These are phyloP conservation scores for Wickerhamiella sorbophila DNA, from an alignment of 805 yeast species.

Conservation along the genomic window DNA sequence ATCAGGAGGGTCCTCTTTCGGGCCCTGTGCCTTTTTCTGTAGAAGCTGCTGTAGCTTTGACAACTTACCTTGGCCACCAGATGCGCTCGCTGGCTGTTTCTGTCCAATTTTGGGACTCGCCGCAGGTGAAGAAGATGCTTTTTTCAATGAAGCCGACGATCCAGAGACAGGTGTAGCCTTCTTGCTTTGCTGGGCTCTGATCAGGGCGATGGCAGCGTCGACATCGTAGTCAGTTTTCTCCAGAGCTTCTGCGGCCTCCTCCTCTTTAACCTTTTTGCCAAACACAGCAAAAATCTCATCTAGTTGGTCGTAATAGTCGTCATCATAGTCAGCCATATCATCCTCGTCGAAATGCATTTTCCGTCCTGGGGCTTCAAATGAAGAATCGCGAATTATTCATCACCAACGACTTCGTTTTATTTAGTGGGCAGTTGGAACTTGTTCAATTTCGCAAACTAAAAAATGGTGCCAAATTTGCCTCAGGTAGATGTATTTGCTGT, in stretches of 20 bases:
- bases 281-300: constrained; percentile 14
- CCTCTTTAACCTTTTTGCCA: constrained; percentile 11
- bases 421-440: too few species aligned
- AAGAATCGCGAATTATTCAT: too few species aligned
- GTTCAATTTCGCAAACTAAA: too few species aligned
- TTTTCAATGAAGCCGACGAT: constrained; percentile 3
- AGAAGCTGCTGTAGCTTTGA: constrained; percentile 1
- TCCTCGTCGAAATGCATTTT: constrained; percentile 6
- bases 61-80: constrained; percentile 3
- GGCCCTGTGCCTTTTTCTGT: not conserved
- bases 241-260: constrained; percentile 16
- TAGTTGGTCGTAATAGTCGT: constrained; percentile 15
- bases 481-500: constrained; percentile 1
- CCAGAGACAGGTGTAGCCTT: constrained; percentile 5
- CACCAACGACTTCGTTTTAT: too few species aligned
- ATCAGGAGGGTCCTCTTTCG: not conserved
- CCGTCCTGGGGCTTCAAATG: too few species aligned
- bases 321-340: constrained; percentile 15
- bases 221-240: constrained; percentile 18
- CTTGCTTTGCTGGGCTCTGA: constrained; percentile 10
- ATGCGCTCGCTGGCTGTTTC: constrained; percentile 10
- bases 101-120: not conserved
- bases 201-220: constrained; percentile 17
- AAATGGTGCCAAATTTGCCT: too few species aligned
- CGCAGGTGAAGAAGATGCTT: not conserved